Conservation (phyloP, 768 basidiomycete species). For the Baorangia bicolor region DNA sequence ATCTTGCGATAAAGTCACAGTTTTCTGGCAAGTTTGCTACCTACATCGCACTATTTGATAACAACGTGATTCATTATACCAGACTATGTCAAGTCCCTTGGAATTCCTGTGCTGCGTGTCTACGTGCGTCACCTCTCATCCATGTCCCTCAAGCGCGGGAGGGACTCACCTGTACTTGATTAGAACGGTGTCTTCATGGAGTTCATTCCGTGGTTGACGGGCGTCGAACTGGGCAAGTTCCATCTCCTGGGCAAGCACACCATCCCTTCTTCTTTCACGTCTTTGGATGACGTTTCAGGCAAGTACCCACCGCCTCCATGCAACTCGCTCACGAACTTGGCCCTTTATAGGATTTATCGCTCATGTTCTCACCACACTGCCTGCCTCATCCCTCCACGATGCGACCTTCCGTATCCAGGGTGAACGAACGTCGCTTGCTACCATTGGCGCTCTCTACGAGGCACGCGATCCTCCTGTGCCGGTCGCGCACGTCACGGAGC, state of each 20-base stretch:
- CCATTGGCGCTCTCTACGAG: conserved; percentile 30
- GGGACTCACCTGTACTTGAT: neutral
- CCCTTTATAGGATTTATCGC: conserved; percentile 34
- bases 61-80: neutral
- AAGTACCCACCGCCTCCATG: neutral
- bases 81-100: conserved; percentile 32
- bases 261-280: conserved; percentile 30
- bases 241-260: conserved; percentile 35
- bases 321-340: conserved; percentile 1
- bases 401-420: conserved; percentile 38
- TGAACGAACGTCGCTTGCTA: conserved; percentile 28
- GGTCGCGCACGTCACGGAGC: conserved; percentile 21
- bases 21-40: conserved; percentile 26
- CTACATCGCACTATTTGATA: neutral
- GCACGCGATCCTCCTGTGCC: conserved; percentile 19
- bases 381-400: conserved; percentile 26
- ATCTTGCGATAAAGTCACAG: conserved; percentile 24
- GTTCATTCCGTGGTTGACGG: conserved; percentile 31
- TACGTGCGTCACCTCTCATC: conserved; percentile 25
- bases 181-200: conserved; percentile 38
- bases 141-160: neutral
- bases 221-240: conserved; percentile 29
- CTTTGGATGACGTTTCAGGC: conserved; percentile 37
- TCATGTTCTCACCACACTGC: conserved; percentile 33
- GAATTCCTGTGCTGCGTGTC: conserved; percentile 32